phyloP scores from a whole-genome alignment of 345 rosid species.

The Corchorus olitorius region DNA sequence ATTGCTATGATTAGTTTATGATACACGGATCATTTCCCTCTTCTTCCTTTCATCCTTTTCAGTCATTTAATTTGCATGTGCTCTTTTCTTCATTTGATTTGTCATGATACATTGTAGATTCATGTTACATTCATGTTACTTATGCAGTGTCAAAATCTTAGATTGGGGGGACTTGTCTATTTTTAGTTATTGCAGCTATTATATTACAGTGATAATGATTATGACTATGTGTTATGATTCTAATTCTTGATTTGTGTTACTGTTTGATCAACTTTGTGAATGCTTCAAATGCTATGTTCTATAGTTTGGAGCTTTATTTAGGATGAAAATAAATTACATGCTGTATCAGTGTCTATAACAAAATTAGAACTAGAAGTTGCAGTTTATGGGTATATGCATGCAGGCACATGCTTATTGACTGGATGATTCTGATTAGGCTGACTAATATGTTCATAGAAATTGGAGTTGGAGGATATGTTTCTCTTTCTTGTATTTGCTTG shows the following conservation, averaged over 20 bases:
- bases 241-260: background rate
- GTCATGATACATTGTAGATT: background rate
- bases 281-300: background rate
- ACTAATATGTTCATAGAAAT: background rate
- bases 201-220: background rate
- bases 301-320: background rate
- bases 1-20: slow-evolving; percentile 16
- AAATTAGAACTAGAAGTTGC: background rate
- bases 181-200: background rate
- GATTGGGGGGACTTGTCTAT: background rate
- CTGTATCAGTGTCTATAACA: background rate
- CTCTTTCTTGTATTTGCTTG: slow-evolving; percentile 10
- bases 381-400: background rate
- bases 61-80: background rate
- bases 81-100: slow-evolving; percentile 11
- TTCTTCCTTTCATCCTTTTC: slow-evolving; percentile 10
- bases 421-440: background rate
- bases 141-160: background rate
- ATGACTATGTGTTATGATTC: background rate
- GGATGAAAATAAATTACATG: background rate
- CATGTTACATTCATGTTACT: background rate
- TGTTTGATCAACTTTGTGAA: background rate
- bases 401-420: background rate
- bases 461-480: background rate
- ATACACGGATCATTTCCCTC: slow-evolving; percentile 13